A percentile compares a stretch with the other conserved stretches of the same genome.
phyloP scores from a whole-genome alignment of 805 yeast species.

The Ogataea neopini region DNA sequence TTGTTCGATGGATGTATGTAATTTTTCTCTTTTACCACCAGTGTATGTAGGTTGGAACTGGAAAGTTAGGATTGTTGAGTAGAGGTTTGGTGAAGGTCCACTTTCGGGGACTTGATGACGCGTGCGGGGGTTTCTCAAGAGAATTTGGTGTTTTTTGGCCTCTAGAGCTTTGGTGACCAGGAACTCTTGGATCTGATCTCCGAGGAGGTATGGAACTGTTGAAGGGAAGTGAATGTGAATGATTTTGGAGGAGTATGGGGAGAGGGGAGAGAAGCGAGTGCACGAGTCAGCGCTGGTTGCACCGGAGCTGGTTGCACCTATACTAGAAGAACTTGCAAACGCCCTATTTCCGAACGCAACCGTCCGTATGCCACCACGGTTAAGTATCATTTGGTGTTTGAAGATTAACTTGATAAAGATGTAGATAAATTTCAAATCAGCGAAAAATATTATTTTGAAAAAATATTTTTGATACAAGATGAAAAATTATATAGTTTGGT shows the following conservation, averaged over 20 bases:
- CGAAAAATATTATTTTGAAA: not conserved
- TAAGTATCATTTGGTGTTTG: too few species aligned
- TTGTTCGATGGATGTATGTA: conserved; percentile 39
- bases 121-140: conserved; percentile 21
- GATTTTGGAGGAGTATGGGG: conserved; percentile 34
- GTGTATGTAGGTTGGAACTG: conserved; percentile 88
- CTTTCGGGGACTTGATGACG: not conserved
- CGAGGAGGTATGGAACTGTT: conserved; percentile 44
- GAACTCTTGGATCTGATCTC: conserved; percentile 55
- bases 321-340: too few species aligned
- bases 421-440: not conserved
- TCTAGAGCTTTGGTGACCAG: conserved; percentile 59
- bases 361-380: too few species aligned
- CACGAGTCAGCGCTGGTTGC: too few species aligned
- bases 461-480: not conserved
- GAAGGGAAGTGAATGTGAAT: conserved; percentile 47
- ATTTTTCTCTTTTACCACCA: conserved; percentile 82
- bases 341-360: too few species aligned
- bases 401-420: too few species aligned
- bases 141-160: conserved; percentile 41
- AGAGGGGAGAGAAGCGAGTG: conserved; percentile 15
- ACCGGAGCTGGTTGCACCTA: too few species aligned
- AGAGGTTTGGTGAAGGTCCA: conserved; percentile 48
- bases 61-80: conserved; percentile 68
- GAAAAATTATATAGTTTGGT: too few species aligned